Evolutionary conservation across 805 yeast genomes (phyloP).

Genomic region (Wickerhamomyces mucosus): DNA sequence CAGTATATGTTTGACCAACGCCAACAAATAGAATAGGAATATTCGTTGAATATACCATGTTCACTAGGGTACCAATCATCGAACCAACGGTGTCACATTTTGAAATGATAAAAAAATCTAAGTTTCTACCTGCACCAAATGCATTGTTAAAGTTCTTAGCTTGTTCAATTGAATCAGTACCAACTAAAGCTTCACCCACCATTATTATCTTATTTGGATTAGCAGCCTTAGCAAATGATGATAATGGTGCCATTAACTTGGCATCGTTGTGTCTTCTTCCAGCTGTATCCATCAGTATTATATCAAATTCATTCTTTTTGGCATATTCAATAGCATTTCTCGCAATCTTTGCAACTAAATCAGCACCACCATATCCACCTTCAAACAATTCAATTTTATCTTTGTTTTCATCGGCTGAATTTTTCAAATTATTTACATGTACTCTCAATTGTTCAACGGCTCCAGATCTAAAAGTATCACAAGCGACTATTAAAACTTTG

Average conservation of each 20-base stretch:
- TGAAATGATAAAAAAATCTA: slow-evolving; percentile 87
- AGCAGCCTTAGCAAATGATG: slow-evolving; percentile 91
- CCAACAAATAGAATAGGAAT: slow-evolving; percentile 95
- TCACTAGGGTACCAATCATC: slow-evolving; percentile 91
- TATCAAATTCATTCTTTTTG: slow-evolving; percentile 57
- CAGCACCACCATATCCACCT: slow-evolving; percentile 97
- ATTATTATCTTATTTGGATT: slow-evolving; percentile 92
- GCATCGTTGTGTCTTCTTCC: slow-evolving; percentile 96
- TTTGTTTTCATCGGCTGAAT: slow-evolving; percentile 46
- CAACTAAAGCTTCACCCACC: slow-evolving; percentile 98
- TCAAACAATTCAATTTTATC: slow-evolving; percentile 62
- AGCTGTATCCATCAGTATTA: slow-evolving; percentile 92
- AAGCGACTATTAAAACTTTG: slow-evolving; percentile 84
- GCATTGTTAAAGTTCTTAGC: slow-evolving; percentile 90
- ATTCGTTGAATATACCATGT: slow-evolving; percentile 93
- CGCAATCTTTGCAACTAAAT: slow-evolving; percentile 85
- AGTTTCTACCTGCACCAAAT: slow-evolving; percentile 69
- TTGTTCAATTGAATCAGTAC: slow-evolving; percentile 94
- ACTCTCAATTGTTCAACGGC: slow-evolving; percentile 97
- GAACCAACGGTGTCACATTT: slow-evolving; percentile 98
- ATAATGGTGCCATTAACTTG: slow-evolving; percentile 89
- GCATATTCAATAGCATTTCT: slow-evolving; percentile 84
- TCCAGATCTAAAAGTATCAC: slow-evolving; percentile 96
- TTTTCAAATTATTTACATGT: slow-evolving; percentile 77
- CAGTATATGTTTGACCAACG: slow-evolving; percentile 95